Base-by-base conservation (phyloP, 2,329 filamentous ascomycete species). In the Aschersonia sp. region DNA sequence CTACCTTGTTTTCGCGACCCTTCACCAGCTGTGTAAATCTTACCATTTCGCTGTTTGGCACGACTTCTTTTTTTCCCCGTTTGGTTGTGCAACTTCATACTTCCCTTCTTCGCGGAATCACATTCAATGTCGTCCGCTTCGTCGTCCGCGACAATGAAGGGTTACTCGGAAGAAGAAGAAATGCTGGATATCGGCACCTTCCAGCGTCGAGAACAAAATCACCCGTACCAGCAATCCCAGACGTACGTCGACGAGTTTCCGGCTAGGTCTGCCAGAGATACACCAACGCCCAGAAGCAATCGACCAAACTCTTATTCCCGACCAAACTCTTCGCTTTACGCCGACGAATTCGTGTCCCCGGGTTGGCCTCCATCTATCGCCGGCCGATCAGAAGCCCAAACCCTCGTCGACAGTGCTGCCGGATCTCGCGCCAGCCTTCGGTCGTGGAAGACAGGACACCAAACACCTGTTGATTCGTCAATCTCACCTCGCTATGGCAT, bases 151-250 rank as follows among this genome's bases (percentile, higher is more conserved):
- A 53, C 47, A 32, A 62, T 61, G 59, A 62, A 59, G 50, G 57
- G 56, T 44, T 55, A 57, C 50, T 53, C 53, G 30, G 60, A 62
- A 51, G 57, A 60, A 48, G 56, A 59, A 43, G 63, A 64, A 49
- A 62, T 63, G 60, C 54, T 62, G 48, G 63, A 65, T 44, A 63
- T 64, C 43, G 62, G 64, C 42, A 54, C 55, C 10, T 51, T 53
- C 14, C 48, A 55, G 40, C 53, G 54, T 44, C 55, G 56, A 33
- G 50, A 49, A 29, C 59, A 61, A 22, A 56, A 55, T 42, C 53
- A 58, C 40, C 53, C 57, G 11, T 52, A 60, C 14, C 54, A 58
- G 41, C 57, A 58, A 39, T 7, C 10, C n/a, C 55, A 57, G 42
- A 54, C 56, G 12, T 53, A 57, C 45, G 53, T 47, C 6, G 49